These are phyloP conservation scores for Sicyos edulis DNA, from an alignment of 306 rosid species.

Conservation along the genomic window DNA sequence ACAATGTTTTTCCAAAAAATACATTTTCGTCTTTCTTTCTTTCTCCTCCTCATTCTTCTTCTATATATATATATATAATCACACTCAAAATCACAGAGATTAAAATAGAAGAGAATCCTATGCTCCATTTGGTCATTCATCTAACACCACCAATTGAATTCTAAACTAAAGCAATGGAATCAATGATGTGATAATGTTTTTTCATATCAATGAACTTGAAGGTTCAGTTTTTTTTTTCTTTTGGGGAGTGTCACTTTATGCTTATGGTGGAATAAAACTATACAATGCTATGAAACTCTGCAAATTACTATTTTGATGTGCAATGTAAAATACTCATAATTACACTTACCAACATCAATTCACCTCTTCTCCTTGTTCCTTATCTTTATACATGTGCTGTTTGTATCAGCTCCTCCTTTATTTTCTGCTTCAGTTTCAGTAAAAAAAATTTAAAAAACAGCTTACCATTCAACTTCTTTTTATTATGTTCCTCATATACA, in stretches of 20 bases:
- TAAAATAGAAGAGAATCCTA: neutral
- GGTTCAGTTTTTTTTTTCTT: neutral
- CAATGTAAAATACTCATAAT: neutral
- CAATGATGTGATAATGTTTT: neutral
- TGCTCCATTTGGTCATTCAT: neutral
- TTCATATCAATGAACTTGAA: conserved; percentile 4
- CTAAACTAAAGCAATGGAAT: neutral
- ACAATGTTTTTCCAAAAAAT: too few species aligned
- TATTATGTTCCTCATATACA: conserved; percentile 5
- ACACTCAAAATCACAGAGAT: too few species aligned
- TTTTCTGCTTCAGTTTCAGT: conserved; percentile 14
- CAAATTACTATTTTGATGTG: conserved; percentile 17
- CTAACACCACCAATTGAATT: neutral
- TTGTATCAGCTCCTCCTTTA: conserved; percentile 2
- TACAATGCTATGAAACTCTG: conserved; percentile 1
- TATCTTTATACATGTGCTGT: neutral
- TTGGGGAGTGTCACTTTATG: neutral
- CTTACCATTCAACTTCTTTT: neutral
- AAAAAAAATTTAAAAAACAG: neutral
- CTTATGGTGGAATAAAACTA: neutral
- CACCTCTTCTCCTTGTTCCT: neutral
- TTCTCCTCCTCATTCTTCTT: too few species aligned
- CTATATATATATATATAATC: too few species aligned
- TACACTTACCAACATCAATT: neutral
- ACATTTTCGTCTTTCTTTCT: too few species aligned